Evolutionary conservation across 352 stramenopile genomes (phyloP), one percentile per base, ranked within the genome.

Genomic region (Peronospora belbahrii): DNA sequence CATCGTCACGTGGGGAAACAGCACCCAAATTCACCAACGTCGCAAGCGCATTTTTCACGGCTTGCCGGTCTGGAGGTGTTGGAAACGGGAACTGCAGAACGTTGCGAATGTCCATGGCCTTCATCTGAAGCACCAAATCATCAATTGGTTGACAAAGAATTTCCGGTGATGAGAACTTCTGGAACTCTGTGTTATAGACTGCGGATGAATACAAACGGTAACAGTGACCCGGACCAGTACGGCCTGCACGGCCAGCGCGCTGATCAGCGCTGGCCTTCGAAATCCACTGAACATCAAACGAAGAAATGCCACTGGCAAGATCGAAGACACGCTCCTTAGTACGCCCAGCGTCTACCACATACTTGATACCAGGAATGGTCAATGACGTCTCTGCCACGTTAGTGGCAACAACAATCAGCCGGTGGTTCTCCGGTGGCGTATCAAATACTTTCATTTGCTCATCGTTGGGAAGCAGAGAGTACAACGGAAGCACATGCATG

Each of bases 301-400:
- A 87, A 22, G 87, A 98, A 23, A 96, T 94, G 41, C 89, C 90
- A 46, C 72, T 95, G 7, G 60, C 47, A 25, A 94, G 65, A 59
- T 98, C 88, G 35, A 97, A 97, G 38, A 98, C 95, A 38, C 92
- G 81, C 51, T 95, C 94, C 67, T 99, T 99, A 17, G 94, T 91
- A 25, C 95, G 73, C 4, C 96, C 97, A 39, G 81, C 92, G 43
- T 99, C 97, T 1, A 99, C 96, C 14, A 99, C 96, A 48, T 98
- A 98, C 30, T 94, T 95, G 59, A 97, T 96, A 2, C 77, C 82
- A 6, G 90, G 90, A 44, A 98, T 97, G 15, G 93, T 98, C 25
- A 98, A 62, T 25, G 86, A 97, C 10, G 96, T 99, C 70, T 99
- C 96, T 0, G 96, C 95, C 32, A 99, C 96, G 61, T 99, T 99